phyloP scores from a whole-genome alignment of 2,329 filamentous ascomycete species.

The Clonostachys chloroleuca region DNA sequence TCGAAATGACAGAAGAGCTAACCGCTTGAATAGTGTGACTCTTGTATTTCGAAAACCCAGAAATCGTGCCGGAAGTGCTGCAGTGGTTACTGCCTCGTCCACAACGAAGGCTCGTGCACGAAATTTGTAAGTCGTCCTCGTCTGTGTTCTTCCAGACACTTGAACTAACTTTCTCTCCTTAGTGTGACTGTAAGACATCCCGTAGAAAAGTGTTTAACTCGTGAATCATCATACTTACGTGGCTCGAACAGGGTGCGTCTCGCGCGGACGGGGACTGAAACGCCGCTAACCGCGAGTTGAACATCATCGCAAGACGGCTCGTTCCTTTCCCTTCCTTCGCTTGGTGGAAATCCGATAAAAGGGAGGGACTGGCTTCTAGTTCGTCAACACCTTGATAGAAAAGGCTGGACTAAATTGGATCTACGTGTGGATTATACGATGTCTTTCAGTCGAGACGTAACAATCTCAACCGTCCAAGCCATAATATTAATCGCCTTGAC shows the following conservation, averaged over 20 bases:
- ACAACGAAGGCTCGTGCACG: slow-evolving; percentile 77
- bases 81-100: slow-evolving; percentile 77
- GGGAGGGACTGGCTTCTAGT: too few relatives aligned
- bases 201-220: not conserved
- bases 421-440: too few relatives aligned
- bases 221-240: slow-evolving; percentile 1
- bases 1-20: slow-evolving; percentile 1
- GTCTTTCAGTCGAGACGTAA: too few relatives aligned
- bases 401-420: too few relatives aligned
- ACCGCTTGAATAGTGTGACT: slow-evolving; percentile 53
- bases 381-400: too few relatives aligned
- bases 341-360: too few relatives aligned
- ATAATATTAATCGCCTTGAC: too few relatives aligned
- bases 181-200: slow-evolving; percentile 41
- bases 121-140: slow-evolving; percentile 40
- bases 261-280: slow-evolving; percentile 23
- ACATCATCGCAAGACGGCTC: too few relatives aligned
- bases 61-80: slow-evolving; percentile 67
- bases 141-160: not conserved
- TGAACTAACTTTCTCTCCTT: slow-evolving; percentile 16
- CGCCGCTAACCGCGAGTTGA: slow-evolving; percentile 10
- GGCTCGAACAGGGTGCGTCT: slow-evolving; percentile 19
- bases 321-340: too few relatives aligned
- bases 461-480: too few relatives aligned
- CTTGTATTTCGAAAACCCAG: slow-evolving; percentile 70